Conservation (phyloP, 2,329 filamentous ascomycete species). For the Lecanosticta acicola region DNA sequence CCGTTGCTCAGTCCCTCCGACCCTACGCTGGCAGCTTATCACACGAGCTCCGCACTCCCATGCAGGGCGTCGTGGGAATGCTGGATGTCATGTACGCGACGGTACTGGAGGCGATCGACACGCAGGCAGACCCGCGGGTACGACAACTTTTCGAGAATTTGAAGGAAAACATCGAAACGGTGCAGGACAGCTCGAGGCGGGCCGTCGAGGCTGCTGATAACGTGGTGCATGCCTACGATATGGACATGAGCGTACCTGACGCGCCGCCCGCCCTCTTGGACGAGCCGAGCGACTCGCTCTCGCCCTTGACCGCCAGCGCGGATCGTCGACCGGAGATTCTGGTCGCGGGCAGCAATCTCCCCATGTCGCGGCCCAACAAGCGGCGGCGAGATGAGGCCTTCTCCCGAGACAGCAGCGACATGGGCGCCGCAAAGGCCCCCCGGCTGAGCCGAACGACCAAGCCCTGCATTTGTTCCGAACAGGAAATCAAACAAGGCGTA, state of each 20-base stretch:
- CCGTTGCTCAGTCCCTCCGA: conserved; percentile 59
- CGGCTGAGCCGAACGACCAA: conserved; percentile 6
- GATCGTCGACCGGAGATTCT: conserved; percentile 41
- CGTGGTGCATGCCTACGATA: conserved; percentile 68
- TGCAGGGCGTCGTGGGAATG: conserved; percentile 73
- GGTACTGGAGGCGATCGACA: conserved; percentile 59
- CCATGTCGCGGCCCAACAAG: conserved; percentile 39
- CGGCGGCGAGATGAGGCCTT: conserved; percentile 38
- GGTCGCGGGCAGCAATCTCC: conserved; percentile 39
- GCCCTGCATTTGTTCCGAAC: conserved; percentile 15
- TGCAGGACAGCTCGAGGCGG: conserved; percentile 66
- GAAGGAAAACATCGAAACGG: conserved; percentile 64
- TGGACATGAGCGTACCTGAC: conserved; percentile 69
- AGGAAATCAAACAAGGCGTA: conserved; percentile 23
- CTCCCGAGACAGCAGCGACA: conserved; percentile 21
- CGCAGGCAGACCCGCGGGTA: conserved; percentile 46
- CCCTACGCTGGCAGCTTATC: conserved; percentile 68
- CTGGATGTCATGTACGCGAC: conserved; percentile 71
- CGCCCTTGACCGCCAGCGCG: conserved; percentile 18
- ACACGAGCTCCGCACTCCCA: conserved; percentile 65
- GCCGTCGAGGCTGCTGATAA: conserved; percentile 71
- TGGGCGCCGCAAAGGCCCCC: conserved; percentile 22
- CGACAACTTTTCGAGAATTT: conserved; percentile 56
- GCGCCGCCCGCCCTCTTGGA: conserved; percentile 39
- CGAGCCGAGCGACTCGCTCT: conserved; percentile 24